A percentile compares a stretch with the other conserved stretches of the same genome.
phyloP scores from a whole-genome alignment of 495 filamentous ascomycete genomes.

The Pyronema domesticum region DNA sequence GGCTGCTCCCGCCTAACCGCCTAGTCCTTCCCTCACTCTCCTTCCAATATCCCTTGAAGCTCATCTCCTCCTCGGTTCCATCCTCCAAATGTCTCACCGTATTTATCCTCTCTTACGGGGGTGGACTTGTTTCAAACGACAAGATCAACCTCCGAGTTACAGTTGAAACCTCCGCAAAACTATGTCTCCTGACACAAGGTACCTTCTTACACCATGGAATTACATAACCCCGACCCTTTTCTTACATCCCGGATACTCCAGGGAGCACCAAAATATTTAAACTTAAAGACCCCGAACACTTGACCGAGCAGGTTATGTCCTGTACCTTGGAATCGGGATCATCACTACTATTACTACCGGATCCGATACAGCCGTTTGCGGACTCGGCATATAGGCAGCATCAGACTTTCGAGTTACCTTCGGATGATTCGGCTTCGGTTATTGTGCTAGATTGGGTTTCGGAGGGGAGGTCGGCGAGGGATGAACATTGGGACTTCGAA shows the following conservation, averaged over 20 bases:
- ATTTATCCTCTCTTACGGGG: constrained; percentile 88
- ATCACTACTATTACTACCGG: constrained; percentile 77
- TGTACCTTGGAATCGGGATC: constrained; percentile 43
- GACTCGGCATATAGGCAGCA: constrained; percentile 63
- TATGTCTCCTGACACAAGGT: constrained; percentile 76
- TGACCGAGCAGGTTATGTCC: constrained; percentile 51
- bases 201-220: neutral
- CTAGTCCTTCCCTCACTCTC: constrained; percentile 56
- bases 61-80: constrained; percentile 49
- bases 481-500: constrained; percentile 74
- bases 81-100: constrained; percentile 41
- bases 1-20: constrained; percentile 49
- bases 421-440: constrained; percentile 38
- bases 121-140: constrained; percentile 78
- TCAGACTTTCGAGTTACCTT: constrained; percentile 50
- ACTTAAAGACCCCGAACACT: constrained; percentile 35
- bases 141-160: constrained; percentile 52
- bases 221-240: neutral
- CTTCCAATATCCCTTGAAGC: constrained; percentile 89
- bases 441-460: constrained; percentile 87
- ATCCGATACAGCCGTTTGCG: constrained; percentile 79
- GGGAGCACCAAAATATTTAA: constrained; percentile 90
- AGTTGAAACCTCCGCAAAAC: constrained; percentile 43
- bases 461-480: constrained; percentile 64
- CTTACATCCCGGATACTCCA: neutral